Evolutionary conservation across 164 flowering plant species (phyloP).

Genomic region (grape (Vitis vinifera)): DNA sequence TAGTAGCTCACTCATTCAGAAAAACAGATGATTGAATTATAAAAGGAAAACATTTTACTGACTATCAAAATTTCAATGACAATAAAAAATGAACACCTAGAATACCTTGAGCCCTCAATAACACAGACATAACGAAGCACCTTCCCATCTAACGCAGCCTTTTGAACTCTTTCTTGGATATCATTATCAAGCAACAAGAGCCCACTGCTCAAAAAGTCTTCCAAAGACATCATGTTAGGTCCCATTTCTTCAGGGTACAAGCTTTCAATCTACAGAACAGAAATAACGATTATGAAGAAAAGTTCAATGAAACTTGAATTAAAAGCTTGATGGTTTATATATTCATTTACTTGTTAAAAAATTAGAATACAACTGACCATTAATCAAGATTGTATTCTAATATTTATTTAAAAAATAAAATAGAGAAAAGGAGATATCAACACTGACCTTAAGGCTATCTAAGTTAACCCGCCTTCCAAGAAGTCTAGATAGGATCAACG

Average conservation of each 20-base stretch:
- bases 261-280: conserved; percentile 64
- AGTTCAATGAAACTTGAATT: background rate
- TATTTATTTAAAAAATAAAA: background rate
- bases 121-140: conserved; percentile 89
- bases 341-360: background rate
- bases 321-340: background rate
- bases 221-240: conserved; percentile 56
- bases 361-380: background rate
- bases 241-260: conserved; percentile 82
- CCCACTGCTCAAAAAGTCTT: conserved; percentile 61
- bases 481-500: conserved; percentile 84
- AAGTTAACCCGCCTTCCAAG: conserved; percentile 65
- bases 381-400: background rate
- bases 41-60: no score
- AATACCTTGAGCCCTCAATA: conserved; percentile 76
- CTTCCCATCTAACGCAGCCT: conserved; percentile 71
- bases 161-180: conserved; percentile 53
- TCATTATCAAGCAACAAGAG: conserved; percentile 58
- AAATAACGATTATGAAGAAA: no score
- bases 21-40: no score
- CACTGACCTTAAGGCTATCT: conserved; percentile 60
- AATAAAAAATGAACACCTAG: background rate
- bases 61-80: background rate
- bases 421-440: background rate
- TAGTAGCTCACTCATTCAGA: no score